Conservation (phyloP, 768 basidiomycete genomes). For the Royoungia palumana region DNA sequence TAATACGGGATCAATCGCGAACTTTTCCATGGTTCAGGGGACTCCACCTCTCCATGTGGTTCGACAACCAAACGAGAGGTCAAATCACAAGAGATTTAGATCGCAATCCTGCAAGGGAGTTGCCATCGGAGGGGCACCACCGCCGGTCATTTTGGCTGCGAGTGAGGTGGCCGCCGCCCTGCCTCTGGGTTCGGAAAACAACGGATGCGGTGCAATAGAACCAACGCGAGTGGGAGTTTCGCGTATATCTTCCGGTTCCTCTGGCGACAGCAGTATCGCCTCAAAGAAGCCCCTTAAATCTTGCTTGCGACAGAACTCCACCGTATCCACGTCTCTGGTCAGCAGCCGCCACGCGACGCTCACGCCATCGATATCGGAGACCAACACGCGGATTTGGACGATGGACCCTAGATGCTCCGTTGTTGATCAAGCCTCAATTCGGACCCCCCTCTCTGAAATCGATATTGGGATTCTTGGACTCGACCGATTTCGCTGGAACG, state of each 20-base stretch:
- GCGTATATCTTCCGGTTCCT: neutral
- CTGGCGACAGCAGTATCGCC: neutral
- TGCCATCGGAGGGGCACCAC: conserved; percentile 5
- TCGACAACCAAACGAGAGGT: neutral
- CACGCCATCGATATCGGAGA: conserved; percentile 7
- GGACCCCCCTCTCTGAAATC: conserved; percentile 15
- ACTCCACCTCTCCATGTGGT: neutral
- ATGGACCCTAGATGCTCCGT: neutral
- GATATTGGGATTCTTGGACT: conserved; percentile 27
- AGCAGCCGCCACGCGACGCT: neutral
- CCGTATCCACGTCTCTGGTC: neutral
- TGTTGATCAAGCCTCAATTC: conserved; percentile 12
- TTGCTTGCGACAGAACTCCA: conserved; percentile 7
- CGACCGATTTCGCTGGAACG: conserved; percentile 21
- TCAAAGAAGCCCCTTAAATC: conserved; percentile 11
- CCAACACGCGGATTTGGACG: neutral
- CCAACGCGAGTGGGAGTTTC: neutral
- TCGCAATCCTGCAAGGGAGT: conserved; percentile 12
- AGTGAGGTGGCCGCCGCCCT: neutral
- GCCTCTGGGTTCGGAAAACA: neutral
- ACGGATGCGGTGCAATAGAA: neutral
- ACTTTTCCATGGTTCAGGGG: neutral
- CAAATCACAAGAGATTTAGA: conserved; percentile 2
- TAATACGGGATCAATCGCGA: neutral
- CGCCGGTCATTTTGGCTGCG: neutral